phyloP scores from a whole-genome alignment of 2,329 filamentous ascomycete genomes.

The Diaporthe amygdali region DNA sequence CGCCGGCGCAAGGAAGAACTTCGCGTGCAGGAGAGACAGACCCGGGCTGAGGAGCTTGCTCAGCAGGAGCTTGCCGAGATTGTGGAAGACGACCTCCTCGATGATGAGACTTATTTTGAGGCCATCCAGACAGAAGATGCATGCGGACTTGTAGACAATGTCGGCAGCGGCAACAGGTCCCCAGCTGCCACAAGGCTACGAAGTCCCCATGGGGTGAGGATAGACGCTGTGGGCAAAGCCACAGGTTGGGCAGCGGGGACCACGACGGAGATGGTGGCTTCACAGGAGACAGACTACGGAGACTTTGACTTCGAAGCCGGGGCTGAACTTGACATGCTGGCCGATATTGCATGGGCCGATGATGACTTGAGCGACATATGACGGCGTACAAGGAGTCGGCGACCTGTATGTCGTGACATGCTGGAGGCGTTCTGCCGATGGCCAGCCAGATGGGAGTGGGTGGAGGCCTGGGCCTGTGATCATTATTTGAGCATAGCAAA shows the following conservation, averaged over 20 bases:
- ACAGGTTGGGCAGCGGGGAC: neutral
- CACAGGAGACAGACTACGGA: slow-evolving; percentile 37
- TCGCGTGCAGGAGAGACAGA: neutral
- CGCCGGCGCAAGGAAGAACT: slow-evolving; percentile 21
- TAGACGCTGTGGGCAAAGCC: neutral
- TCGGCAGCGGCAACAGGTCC: neutral
- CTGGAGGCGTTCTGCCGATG: neutral
- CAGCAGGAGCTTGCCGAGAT: neutral
- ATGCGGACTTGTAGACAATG: neutral
- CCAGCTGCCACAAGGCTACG: neutral
- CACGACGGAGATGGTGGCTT: slow-evolving; percentile 23
- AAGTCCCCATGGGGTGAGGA: neutral
- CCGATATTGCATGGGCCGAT: slow-evolving; percentile 1
- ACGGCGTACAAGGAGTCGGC: neutral
- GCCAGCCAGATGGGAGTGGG: neutral
- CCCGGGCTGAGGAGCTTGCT: neutral
- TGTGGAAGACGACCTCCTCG: neutral
- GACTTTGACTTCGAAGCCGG: slow-evolving; percentile 26
- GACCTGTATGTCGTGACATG: neutral
- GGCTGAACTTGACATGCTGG: slow-evolving; percentile 13
- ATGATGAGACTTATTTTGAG: neutral
- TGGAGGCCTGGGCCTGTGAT: neutral
- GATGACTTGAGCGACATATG: slow-evolving; percentile 20
- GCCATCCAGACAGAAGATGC: neutral
- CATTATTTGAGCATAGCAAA: neutral